Base-by-base conservation (phyloP, 2,329 filamentous ascomycete species). In the Lomentospora prolificans region DNA sequence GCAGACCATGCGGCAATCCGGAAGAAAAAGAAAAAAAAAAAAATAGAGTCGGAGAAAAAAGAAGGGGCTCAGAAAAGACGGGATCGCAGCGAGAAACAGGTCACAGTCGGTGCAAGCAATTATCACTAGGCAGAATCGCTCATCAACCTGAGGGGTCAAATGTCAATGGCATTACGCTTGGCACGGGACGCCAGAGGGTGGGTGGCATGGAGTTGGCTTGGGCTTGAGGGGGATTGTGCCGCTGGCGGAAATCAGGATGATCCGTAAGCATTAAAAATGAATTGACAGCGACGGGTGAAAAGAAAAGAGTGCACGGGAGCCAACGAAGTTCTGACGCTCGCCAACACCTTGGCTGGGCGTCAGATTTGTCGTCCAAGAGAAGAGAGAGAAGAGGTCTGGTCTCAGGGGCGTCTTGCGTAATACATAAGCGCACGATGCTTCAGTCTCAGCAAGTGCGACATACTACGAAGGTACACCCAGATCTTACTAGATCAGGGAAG, bases 111-210 rank as follows among this genome's bases (percentile, higher is more conserved):
- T n/a, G n/a, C n/a, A n/a, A n/a, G n/a, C n/a, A n/a, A n/a, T n/a
- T n/a, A n/a, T n/a, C n/a, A n/a, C n/a, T n/a, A n/a, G n/a, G n/a
- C n/a, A n/a, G n/a, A n/a, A n/a, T n/a, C n/a, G n/a, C 19, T 28
- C 19, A 19, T 24, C 25, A 27, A 24, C 31, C 31, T 31, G 31
- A 24, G 33, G 33, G 17, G 12, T 25, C 3, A 22, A 53, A n/a
- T n/a, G 28, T 3, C 31, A 39, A 19, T 19, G n/a, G 51, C 51
- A 53, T 53, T 39, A 24, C 30, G 19, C 51, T 53, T 53, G 51
- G 51, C 51, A 36, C 51, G 19, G 31, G 19, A 39, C 9, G 31
- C 41, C 17, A 53, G 31, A 41, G 30, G 25, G 19, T 14, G 31
- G 27, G 24, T 22, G 24, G 41, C 19, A 14, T n/a, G 17, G n/a